A percentile compares a stretch with the other conserved stretches of the same genome.
phyloP scores from a whole-genome alignment of 768 basidiomycete genomes.

The Neoboletus subvelutipes region DNA sequence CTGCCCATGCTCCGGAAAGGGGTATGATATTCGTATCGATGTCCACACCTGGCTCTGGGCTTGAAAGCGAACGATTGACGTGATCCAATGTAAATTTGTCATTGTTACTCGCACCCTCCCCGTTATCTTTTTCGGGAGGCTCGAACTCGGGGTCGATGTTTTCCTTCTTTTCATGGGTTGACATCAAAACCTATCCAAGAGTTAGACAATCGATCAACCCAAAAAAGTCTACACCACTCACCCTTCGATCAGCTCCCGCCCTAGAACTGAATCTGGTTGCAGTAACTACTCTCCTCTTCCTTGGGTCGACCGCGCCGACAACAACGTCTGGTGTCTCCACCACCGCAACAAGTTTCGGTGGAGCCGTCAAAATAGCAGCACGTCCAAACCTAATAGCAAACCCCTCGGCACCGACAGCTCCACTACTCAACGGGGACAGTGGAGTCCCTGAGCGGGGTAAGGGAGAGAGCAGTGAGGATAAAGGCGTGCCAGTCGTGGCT shows the following conservation, averaged over 20 bases:
- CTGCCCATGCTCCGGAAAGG: slow-evolving; percentile 74
- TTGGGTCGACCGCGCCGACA: slow-evolving; percentile 85
- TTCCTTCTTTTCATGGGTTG: slow-evolving; percentile 70
- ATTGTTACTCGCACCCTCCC: neutral
- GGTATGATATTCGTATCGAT: slow-evolving; percentile 65
- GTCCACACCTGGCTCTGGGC: slow-evolving; percentile 46
- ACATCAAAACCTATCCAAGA: slow-evolving; percentile 67
- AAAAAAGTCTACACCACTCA: slow-evolving; percentile 37
- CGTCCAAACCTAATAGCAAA: slow-evolving; percentile 59
- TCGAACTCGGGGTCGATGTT: slow-evolving; percentile 16
- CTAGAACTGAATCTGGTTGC: slow-evolving; percentile 87
- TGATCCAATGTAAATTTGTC: slow-evolving; percentile 11
- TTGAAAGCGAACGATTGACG: slow-evolving; percentile 11
- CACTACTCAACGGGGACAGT: slow-evolving; percentile 23
- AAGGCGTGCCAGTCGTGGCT: slow-evolving; percentile 40
- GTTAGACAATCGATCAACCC: neutral
- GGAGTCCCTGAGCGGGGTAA: slow-evolving; percentile 37
- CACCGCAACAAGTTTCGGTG: slow-evolving; percentile 79
- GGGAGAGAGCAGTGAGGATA: slow-evolving; percentile 32
- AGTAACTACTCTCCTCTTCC: slow-evolving; percentile 81
- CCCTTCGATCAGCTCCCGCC: slow-evolving; percentile 77
- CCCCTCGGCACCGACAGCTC: slow-evolving; percentile 28
- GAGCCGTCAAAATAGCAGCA: slow-evolving; percentile 75
- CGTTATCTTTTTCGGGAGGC: slow-evolving; percentile 22
- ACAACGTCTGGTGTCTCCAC: slow-evolving; percentile 88